These are phyloP conservation scores for Saksenaea oblongispora DNA, from an alignment of 371 early-diverging fungal genomes.

Conservation along the genomic window DNA sequence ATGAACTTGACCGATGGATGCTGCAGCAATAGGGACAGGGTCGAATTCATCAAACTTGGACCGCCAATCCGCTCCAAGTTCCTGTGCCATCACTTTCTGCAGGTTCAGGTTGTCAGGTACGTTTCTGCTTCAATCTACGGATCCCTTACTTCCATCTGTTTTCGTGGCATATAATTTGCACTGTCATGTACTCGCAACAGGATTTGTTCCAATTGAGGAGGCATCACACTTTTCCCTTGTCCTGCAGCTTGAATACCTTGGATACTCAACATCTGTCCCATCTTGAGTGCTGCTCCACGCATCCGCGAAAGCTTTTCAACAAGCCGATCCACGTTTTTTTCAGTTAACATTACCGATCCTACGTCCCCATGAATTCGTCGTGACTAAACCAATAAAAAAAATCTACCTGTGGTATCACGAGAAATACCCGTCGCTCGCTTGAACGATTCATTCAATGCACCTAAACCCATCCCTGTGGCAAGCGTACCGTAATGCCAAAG, in stretches of 20 bases:
- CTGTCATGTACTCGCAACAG: constrained; percentile 87
- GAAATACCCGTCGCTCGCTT: constrained; percentile 62
- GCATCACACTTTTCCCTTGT: constrained; percentile 53
- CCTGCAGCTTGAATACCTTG: constrained; percentile 68
- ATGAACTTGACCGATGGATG: constrained; percentile 97
- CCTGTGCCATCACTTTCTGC: constrained; percentile 66
- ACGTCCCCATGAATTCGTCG: not conserved
- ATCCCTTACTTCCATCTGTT: constrained; percentile 71
- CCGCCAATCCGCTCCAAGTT: constrained; percentile 83
- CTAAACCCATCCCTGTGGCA: constrained; percentile 75
- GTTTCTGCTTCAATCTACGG: not conserved
- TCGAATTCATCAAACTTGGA: constrained; percentile 69
- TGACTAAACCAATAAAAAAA: not conserved
- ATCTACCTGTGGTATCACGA: constrained; percentile 25
- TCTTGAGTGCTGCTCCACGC: constrained; percentile 97
- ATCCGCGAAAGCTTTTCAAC: constrained; percentile 88
- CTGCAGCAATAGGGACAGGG: constrained; percentile 88
- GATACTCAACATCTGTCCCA: constrained; percentile 97
- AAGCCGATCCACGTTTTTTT: constrained; percentile 85
- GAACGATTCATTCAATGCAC: constrained; percentile 76
- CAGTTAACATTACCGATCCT: constrained; percentile 65
- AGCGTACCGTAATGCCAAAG: constrained; percentile 73
- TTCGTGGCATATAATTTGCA: constrained; percentile 94
- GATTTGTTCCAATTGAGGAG: constrained; percentile 82
- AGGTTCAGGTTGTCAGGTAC: not conserved